Conservation (phyloP, 2,329 filamentous ascomycete genomes). For the Chalaropsis ovoidea region DNA sequence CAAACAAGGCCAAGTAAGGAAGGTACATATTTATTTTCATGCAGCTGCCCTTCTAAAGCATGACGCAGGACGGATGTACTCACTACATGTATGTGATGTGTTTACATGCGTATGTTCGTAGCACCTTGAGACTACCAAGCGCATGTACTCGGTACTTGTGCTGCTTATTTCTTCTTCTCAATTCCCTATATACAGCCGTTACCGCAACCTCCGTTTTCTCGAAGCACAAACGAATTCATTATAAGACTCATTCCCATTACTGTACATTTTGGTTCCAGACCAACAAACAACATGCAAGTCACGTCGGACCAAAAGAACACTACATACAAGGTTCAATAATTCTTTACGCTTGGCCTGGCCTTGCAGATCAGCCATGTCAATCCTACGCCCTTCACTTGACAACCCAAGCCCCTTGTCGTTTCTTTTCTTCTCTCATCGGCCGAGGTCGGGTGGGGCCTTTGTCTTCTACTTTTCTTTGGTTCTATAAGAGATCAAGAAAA, state of each 20-base stretch:
- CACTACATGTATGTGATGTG: neutral
- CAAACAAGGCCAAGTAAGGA: too few species aligned
- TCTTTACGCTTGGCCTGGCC: neutral
- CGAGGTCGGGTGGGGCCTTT: neutral
- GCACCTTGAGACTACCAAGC: too few species aligned
- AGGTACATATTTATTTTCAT: too few species aligned
- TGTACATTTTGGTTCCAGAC: neutral
- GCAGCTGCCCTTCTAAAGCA: neutral
- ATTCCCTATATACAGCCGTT: neutral
- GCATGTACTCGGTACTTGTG: neutral
- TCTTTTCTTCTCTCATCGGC: neutral
- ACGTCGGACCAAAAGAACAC: constrained; percentile 11
- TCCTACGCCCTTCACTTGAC: constrained; percentile 23
- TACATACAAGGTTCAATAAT: neutral
- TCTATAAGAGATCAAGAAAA: neutral
- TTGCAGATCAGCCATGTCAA: constrained; percentile 15
- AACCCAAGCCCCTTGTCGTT: constrained; percentile 12
- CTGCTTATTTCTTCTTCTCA: neutral
- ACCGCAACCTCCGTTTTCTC: neutral
- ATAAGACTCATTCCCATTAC: constrained; percentile 13
- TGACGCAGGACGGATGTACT: neutral
- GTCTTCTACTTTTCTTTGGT: neutral
- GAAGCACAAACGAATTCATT: neutral
- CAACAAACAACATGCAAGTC: neutral
- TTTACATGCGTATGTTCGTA: neutral